A percentile compares a stretch with the other conserved stretches of the same genome.
Conservation (phyloP, 176 grass and related monocot genomes). For the Aegilops bicornis region DNA sequence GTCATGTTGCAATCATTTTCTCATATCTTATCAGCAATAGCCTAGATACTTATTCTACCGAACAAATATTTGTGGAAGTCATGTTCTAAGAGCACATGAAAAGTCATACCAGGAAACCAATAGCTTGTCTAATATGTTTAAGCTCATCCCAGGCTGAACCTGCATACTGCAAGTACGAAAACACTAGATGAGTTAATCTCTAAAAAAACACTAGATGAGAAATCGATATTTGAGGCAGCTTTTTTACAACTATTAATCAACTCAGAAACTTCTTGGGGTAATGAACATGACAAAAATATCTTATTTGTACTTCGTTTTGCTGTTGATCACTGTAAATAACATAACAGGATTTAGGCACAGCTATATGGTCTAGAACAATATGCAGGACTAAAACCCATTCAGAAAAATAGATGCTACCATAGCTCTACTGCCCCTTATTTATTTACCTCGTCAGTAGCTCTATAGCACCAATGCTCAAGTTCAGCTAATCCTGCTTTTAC, state of each 20-base stretch:
- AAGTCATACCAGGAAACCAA: slow-evolving; percentile 92
- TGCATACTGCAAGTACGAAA: slow-evolving; percentile 74
- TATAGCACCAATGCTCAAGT: slow-evolving; percentile 96
- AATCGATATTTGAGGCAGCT: slow-evolving; percentile 16
- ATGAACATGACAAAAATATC: slow-evolving; percentile 15
- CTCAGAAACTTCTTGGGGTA: not conserved
- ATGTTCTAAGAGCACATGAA: slow-evolving; percentile 27
- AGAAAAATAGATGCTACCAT: slow-evolving; percentile 13
- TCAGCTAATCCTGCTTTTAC: slow-evolving; percentile 98
- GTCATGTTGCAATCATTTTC: not conserved
- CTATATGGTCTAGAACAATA: slow-evolving; percentile 26
- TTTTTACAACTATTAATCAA: not conserved
- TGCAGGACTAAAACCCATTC: not conserved
- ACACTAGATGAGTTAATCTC: slow-evolving; percentile 19
- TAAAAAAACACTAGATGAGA: slow-evolving; percentile 25
- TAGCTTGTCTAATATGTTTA: slow-evolving; percentile 99
- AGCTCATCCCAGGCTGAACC: slow-evolving; percentile 96
- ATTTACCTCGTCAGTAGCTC: slow-evolving; percentile 93
- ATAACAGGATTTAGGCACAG: not conserved
- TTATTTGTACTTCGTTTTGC: slow-evolving; percentile 22
- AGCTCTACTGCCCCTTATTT: slow-evolving; percentile 10
- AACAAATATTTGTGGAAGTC: not conserved
- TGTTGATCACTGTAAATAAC: slow-evolving; percentile 6
- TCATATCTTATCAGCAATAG: not conserved
- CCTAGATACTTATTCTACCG: not conserved